Evolutionary conservation across 2,329 filamentous ascomycete genomes (phyloP).

Genomic region (Tolypocladium cylindrosporum): DNA sequence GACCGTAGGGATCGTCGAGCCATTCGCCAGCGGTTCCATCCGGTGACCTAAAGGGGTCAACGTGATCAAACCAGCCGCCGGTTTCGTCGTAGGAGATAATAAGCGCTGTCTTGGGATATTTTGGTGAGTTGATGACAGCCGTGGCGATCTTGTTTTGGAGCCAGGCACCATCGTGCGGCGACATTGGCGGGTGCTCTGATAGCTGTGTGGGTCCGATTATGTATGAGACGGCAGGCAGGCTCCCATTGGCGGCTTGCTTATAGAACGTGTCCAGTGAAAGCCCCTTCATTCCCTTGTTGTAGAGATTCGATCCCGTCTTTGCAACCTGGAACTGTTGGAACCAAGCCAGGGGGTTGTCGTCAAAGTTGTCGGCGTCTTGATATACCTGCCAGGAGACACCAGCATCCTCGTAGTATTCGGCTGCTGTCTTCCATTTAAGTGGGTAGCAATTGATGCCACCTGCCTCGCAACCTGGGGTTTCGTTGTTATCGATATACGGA

Average conservation of each 20-base stretch:
- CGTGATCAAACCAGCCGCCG: constrained; percentile 45
- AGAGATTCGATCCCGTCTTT: constrained; percentile 25
- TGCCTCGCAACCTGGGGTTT: constrained; percentile 32
- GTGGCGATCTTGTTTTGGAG: constrained; percentile 41
- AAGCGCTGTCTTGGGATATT: constrained; percentile 37
- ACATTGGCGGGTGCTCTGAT: constrained; percentile 43
- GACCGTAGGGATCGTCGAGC: constrained; percentile 30
- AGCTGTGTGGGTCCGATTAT: constrained; percentile 40
- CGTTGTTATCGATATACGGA: constrained; percentile 39
- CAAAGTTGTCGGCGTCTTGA: constrained; percentile 40
- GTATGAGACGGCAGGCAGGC: constrained; percentile 39
- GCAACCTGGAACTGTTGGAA: constrained; percentile 42
- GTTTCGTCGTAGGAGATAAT: constrained; percentile 36
- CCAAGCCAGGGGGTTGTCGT: constrained; percentile 43
- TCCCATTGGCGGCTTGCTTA: constrained; percentile 36
- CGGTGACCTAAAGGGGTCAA: constrained; percentile 39
- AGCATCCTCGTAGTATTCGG: constrained; percentile 35
- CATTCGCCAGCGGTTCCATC: constrained; percentile 40
- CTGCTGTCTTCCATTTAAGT: constrained; percentile 41
- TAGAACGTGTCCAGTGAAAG: constrained; percentile 40
- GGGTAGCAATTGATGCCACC: constrained; percentile 40
- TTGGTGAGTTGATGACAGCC: constrained; percentile 36
- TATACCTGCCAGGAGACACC: constrained; percentile 40
- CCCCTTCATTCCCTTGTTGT: constrained; percentile 34
- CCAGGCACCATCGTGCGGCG: constrained; percentile 43